Conservation (phyloP, 2,329 filamentous ascomycete species). For the Westerdykella ornata region DNA sequence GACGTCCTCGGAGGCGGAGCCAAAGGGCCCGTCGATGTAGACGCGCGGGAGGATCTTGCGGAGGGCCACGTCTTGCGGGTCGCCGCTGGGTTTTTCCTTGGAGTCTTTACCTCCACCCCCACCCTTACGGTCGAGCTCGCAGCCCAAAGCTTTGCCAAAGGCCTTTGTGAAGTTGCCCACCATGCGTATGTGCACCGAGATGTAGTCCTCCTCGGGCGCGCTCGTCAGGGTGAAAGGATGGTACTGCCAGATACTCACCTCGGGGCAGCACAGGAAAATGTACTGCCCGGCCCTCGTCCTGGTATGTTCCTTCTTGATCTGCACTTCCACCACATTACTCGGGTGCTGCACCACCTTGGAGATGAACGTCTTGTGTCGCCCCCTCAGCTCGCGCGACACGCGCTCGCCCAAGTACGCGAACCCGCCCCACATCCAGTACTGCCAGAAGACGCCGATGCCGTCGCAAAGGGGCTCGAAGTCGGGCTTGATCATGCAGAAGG, state of each 20-base stretch:
- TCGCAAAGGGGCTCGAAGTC: conserved; percentile 73
- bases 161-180: conserved; percentile 74
- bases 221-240: conserved; percentile 82
- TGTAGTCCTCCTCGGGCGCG: conserved; percentile 83
- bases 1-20: conserved; percentile 78
- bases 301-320: conserved; percentile 85
- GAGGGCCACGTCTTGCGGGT: conserved; percentile 59
- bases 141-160: conserved; percentile 65
- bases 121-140: conserved; percentile 59
- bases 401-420: conserved; percentile 75
- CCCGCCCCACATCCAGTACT: conserved; percentile 82
- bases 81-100: conserved; percentile 51
- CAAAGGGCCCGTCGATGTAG: conserved; percentile 79
- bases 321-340: conserved; percentile 82
- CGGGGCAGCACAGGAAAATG: conserved; percentile 82
- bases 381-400: conserved; percentile 69
- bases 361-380: conserved; percentile 76
- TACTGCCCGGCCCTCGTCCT: conserved; percentile 72
- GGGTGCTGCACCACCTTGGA: conserved; percentile 87
- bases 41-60: conserved; percentile 69
- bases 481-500: conserved; percentile 85
- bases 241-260: conserved; percentile 82
- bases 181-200: conserved; percentile 76
- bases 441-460: conserved; percentile 75
- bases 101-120: conserved; percentile 38